Evolutionary conservation across 352 stramenopile genomes (phyloP).

Genomic region (Phytophthora ramorum): DNA sequence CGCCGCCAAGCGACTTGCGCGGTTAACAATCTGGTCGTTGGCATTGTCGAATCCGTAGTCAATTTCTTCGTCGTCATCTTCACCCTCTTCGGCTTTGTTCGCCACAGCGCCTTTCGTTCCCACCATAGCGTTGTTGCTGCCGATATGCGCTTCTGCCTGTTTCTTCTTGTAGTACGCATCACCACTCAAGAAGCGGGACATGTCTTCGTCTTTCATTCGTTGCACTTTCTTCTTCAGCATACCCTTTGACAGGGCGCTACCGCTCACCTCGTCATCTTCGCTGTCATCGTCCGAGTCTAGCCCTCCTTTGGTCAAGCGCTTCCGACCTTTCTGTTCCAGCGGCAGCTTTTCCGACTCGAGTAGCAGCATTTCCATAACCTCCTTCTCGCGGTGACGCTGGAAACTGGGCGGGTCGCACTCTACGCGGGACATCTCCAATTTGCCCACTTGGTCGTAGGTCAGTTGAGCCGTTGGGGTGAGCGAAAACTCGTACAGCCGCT

Average conservation of each 20-base stretch:
- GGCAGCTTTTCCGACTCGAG: conserved; percentile 80
- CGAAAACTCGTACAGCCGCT: conserved; percentile 97
- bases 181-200: conserved; percentile 73
- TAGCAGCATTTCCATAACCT: conserved; percentile 92
- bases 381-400: conserved; percentile 85
- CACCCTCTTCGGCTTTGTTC: conserved; percentile 24
- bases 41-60: conserved; percentile 88
- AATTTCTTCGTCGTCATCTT: conserved; percentile 73
- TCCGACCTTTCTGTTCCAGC: conserved; percentile 51
- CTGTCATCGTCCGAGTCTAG: conserved; percentile 26
- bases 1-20: conserved; percentile 72
- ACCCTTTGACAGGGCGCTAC: conserved; percentile 27
- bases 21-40: conserved; percentile 84
- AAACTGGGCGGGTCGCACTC: conserved; percentile 91
- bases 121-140: conserved; percentile 15
- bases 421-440: conserved; percentile 86
- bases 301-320: conserved; percentile 27
- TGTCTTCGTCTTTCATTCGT: conserved; percentile 79
- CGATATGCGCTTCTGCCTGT: conserved; percentile 49
- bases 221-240: conserved; percentile 50
- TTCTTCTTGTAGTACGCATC: conserved; percentile 77
- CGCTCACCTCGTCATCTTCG: conserved; percentile 45
- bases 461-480: conserved; percentile 94
- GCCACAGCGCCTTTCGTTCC: conserved; percentile 22
- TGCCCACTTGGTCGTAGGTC: conserved; percentile 96